These are phyloP conservation scores for Cyclotella atomus DNA, from an alignment of 108 stramenopile genomes.

Conservation along the genomic window DNA sequence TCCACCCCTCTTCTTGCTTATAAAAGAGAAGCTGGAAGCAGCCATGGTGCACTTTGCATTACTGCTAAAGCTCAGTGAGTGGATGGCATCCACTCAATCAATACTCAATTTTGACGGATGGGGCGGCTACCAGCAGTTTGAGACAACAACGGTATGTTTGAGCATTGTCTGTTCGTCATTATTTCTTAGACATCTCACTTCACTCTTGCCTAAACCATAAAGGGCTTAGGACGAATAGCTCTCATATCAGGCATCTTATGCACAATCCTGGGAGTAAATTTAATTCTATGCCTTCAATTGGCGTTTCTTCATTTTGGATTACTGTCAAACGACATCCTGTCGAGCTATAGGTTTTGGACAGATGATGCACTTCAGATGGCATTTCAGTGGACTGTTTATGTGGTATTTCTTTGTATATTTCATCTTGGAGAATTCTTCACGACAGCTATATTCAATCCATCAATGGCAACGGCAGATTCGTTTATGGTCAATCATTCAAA, in stretches of 20 bases:
- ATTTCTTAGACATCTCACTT: neutral
- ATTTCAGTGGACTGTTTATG: constrained; percentile 79
- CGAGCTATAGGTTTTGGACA: constrained; percentile 10
- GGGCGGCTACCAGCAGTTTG: constrained; percentile 64
- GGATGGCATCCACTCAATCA: constrained; percentile 51
- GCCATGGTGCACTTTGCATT: neutral
- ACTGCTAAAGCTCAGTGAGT: neutral
- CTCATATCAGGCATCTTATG: constrained; percentile 55
- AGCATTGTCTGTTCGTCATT: neutral
- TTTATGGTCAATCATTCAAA: constrained; percentile 93
- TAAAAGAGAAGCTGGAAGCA: too few species aligned
- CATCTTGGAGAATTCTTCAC: constrained; percentile 87
- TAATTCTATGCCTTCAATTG: constrained; percentile 29
- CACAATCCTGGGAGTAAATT: constrained; percentile 53
- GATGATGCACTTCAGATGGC: constrained; percentile 35
- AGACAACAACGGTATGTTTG: constrained; percentile 15
- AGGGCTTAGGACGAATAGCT: constrained; percentile 52
- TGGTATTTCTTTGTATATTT: constrained; percentile 67
- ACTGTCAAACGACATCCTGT: constrained; percentile 8
- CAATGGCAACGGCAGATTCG: constrained; percentile 71
- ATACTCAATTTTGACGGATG: constrained; percentile 66
- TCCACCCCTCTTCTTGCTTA: too few species aligned
- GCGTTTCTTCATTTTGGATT: constrained; percentile 7
- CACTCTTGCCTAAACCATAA: neutral
- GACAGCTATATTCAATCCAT: constrained; percentile 79